A percentile compares a stretch with the other conserved stretches of the same genome.
Conservation (phyloP, 192 early-diverging fungal genomes). For the Podila epigama region DNA sequence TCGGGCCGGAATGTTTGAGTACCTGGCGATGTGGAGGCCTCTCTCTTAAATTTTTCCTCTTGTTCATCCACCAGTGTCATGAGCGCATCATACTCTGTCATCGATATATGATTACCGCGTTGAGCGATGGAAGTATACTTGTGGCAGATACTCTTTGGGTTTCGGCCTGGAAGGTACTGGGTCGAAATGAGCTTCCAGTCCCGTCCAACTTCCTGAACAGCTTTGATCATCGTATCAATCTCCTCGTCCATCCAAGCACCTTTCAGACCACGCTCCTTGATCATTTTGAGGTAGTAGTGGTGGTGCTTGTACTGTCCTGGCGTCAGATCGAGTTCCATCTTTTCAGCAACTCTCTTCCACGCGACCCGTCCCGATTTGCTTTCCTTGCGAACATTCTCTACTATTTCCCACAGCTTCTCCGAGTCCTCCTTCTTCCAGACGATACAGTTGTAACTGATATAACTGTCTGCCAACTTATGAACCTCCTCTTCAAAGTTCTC, state of each 20-base stretch:
- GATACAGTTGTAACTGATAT: not conserved
- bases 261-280: not conserved
- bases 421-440: slow-evolving; percentile 35
- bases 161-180: slow-evolving; percentile 24
- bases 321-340: slow-evolving; percentile 2
- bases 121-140: slow-evolving; percentile 18
- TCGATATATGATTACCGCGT: slow-evolving; percentile 16
- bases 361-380: not conserved
- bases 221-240: slow-evolving; percentile 15
- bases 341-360: slow-evolving; percentile 16
- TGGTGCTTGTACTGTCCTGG: slow-evolving; percentile 31
- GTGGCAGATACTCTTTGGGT: slow-evolving; percentile 36
- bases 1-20: not conserved
- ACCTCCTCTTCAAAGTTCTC: slow-evolving; percentile 1
- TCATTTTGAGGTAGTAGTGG: slow-evolving; percentile 23
- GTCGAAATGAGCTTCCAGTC: slow-evolving; percentile 13
- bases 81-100: slow-evolving; percentile 27
- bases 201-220: slow-evolving; percentile 19
- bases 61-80: slow-evolving; percentile 19
- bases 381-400: not conserved
- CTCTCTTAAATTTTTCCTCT: slow-evolving; percentile 10
- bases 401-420: slow-evolving; percentile 24
- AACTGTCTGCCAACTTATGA: not conserved
- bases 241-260: slow-evolving; percentile 20
- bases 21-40: not conserved